Percentiles rank a stretch among this genome's conserved stretches.
Evolutionary conservation across 192 early-diverging fungal species (phyloP).

Genomic region (Phlyctochytrium arcticum): DNA sequence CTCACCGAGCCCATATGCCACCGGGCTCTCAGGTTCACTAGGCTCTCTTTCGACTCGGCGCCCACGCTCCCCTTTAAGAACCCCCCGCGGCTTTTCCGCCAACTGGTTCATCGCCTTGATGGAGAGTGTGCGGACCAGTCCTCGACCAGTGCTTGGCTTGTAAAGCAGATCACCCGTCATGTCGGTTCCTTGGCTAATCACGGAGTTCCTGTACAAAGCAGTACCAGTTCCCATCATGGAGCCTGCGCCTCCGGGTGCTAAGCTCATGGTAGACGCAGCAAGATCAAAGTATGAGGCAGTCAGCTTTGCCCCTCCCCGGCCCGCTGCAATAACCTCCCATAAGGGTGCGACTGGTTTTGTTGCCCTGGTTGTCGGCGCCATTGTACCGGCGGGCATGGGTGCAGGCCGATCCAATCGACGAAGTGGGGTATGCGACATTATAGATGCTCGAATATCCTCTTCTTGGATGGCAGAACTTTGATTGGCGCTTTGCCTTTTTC

Average conservation of each 20-base stretch:
- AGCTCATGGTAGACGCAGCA: not conserved
- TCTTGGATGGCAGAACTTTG: too few relatives aligned
- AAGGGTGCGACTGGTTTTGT: too few relatives aligned
- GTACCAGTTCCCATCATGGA: too few relatives aligned
- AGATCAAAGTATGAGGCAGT: not conserved
- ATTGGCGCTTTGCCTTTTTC: too few relatives aligned
- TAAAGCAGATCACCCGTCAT: slow-evolving; percentile 2
- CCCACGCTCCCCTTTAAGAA: not conserved
- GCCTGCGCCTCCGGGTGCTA: not conserved
- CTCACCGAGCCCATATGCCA: slow-evolving; percentile 10
- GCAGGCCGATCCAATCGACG: not conserved
- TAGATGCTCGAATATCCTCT: not conserved
- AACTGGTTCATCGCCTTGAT: slow-evolving; percentile 11
- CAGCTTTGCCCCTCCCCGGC: not conserved
- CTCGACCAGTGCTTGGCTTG: not conserved
- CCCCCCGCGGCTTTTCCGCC: not conserved
- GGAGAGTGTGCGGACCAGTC: slow-evolving; percentile 6
- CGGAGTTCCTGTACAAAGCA: not conserved
- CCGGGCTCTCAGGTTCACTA: not conserved
- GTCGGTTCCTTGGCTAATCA: slow-evolving; percentile 1
- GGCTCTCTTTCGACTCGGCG: not conserved
- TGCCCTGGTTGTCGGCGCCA: too few relatives aligned
- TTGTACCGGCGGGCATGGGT: slow-evolving; percentile 1
- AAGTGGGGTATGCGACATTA: not conserved
- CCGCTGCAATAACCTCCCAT: not conserved